These are phyloP conservation scores for Fusarium caatingaense DNA, from an alignment of 2,329 filamentous ascomycete genomes.

Conservation along the genomic window DNA sequence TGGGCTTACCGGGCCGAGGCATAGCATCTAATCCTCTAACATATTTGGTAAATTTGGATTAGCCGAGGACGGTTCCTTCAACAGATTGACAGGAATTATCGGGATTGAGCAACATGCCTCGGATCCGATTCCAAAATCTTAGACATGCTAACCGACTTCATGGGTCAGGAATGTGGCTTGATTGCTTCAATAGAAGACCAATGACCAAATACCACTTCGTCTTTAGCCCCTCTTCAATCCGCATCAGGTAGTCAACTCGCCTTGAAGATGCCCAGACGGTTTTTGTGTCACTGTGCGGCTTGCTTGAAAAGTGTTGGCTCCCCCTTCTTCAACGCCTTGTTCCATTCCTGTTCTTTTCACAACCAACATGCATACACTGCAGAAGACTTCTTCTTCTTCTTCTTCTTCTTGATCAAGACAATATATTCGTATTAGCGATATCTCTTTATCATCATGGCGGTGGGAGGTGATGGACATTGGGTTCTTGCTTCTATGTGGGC, in stretches of 20 bases:
- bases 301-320: conserved; percentile 1
- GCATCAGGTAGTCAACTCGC: neutral
- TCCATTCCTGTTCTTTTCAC: neutral
- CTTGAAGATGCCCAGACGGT: neutral
- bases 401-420: neutral
- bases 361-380: neutral
- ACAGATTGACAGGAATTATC: neutral
- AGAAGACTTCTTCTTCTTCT: neutral
- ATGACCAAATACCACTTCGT: neutral
- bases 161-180: conserved; percentile 3
- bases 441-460: conserved; percentile 13
- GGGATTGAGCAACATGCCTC: neutral
- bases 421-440: neutral
- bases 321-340: neutral
- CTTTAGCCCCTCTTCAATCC: neutral
- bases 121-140: neutral
- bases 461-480: conserved; percentile 37
- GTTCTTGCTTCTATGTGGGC: conserved; percentile 46
- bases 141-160: neutral
- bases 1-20: neutral
- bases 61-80: neutral
- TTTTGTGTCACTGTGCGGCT: neutral
- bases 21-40: neutral
- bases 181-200: neutral
- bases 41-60: neutral